Conservation (phyloP, 2,329 filamentous ascomycete species). For the Dactylella cylindrospora region DNA sequence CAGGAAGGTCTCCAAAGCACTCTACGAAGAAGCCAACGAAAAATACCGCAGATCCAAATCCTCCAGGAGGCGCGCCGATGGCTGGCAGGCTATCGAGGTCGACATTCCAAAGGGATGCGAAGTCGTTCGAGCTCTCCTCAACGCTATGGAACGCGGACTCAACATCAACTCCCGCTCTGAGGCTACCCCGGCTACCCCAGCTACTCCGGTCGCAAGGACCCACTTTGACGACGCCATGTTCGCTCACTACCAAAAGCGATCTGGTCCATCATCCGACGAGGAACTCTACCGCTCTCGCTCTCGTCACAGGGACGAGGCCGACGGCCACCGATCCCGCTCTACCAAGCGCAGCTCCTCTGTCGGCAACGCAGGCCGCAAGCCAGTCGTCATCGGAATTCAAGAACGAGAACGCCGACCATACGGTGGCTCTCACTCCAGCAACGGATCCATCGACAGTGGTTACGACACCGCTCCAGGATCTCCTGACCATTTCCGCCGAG, state of each 20-base stretch:
- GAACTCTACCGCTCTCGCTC: conserved; percentile 40
- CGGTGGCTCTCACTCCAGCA: conserved; percentile 34
- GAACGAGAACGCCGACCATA: conserved; percentile 43
- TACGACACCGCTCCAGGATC: conserved; percentile 39
- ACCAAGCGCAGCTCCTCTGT: conserved; percentile 39
- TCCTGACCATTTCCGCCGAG: conserved; percentile 33
- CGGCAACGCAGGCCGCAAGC: conserved; percentile 41
- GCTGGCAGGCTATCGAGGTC: conserved; percentile 42
- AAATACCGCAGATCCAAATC: conserved; percentile 32
- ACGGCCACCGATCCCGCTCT: conserved; percentile 29
- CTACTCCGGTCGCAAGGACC: conserved; percentile 16
- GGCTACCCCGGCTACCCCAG: conserved; percentile 18
- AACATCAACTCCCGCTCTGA: conserved; percentile 35
- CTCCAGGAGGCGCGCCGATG: conserved; percentile 19
- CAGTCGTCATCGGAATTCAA: conserved; percentile 38
- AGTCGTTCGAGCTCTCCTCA: conserved; percentile 39
- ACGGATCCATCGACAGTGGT: conserved; percentile 39
- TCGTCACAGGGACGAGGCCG: conserved; percentile 31
- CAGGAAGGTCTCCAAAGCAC: conserved; percentile 32
- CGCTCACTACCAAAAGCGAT: conserved; percentile 30
- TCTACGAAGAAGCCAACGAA: conserved; percentile 42
- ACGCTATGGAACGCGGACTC: conserved; percentile 37
- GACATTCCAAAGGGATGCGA: conserved; percentile 44
- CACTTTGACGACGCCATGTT: conserved; percentile 26
- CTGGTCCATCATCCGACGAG: conserved; percentile 42